Evolutionary conservation across 1,284 basidiomycete genomes (phyloP).

Genomic region (Tilletia walkeri): DNA sequence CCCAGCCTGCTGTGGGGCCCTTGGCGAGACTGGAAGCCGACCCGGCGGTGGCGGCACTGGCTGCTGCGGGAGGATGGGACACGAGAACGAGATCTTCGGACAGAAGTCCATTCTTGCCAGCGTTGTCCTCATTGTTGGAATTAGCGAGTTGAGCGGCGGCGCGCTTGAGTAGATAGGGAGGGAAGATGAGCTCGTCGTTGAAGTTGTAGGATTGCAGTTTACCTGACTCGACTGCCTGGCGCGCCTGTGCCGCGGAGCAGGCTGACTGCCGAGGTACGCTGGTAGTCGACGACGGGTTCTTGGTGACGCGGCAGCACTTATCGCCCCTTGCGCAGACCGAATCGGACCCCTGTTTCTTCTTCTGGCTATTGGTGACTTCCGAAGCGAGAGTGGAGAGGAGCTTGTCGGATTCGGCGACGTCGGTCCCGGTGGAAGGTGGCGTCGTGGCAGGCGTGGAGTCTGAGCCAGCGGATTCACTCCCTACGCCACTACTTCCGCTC

Average conservation of each 20-base stretch:
- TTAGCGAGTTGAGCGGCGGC: background rate
- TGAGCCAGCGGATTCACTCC: slow-evolving; percentile 22
- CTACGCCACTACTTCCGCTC: slow-evolving; percentile 23
- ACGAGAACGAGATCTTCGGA: slow-evolving; percentile 37
- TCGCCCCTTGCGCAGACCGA: slow-evolving; percentile 22
- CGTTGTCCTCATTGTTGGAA: background rate
- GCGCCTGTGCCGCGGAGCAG: slow-evolving; percentile 30
- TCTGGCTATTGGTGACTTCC: background rate
- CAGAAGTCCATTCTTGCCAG: background rate
- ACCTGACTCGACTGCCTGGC: slow-evolving; percentile 30
- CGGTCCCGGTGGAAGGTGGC: background rate
- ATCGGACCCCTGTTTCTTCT: slow-evolving; percentile 18
- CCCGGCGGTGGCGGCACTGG: slow-evolving; percentile 1
- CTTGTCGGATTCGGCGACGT: background rate
- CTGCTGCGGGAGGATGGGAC: background rate
- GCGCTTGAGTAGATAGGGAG: slow-evolving; percentile 48
- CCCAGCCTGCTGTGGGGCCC: slow-evolving; percentile 12
- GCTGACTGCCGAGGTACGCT: slow-evolving; percentile 25
- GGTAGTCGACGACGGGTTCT: background rate
- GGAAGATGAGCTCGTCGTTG: slow-evolving; percentile 55
- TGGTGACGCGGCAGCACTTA: slow-evolving; percentile 21
- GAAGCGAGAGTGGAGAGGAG: background rate
- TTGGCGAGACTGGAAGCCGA: background rate
- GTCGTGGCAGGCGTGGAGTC: slow-evolving; percentile 16
- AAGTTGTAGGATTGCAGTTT: slow-evolving; percentile 53